Evolutionary conservation across 2,329 filamentous ascomycete genomes (phyloP).

Genomic region (Aspergillus ochraceoroseus): DNA sequence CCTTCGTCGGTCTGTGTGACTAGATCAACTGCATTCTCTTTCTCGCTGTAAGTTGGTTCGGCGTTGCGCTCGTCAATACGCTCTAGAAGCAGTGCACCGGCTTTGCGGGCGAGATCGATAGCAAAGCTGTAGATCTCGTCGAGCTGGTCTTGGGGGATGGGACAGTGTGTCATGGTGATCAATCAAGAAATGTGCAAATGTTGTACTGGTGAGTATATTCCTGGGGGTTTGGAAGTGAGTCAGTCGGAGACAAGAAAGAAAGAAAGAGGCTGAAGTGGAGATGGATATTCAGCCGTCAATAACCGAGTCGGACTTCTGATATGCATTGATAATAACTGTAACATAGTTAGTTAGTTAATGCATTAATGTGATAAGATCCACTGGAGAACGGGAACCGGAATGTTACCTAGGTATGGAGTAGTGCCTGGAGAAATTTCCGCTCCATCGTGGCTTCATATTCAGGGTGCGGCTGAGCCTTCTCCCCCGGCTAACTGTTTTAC

Average conservation of each 20-base stretch:
- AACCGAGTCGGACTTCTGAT: slow-evolving; percentile 8
- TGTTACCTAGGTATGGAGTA: no score
- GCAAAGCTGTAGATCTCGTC: slow-evolving; percentile 66
- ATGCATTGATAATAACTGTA: no score
- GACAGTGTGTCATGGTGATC: slow-evolving; percentile 6
- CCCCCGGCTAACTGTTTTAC: slow-evolving; percentile 8
- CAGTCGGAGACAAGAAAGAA: slow-evolving; percentile 3
- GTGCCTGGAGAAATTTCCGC: no score
- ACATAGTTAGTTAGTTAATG: no score
- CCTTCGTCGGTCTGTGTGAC: slow-evolving; percentile 72
- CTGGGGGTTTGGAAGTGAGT: slow-evolving; percentile 1
- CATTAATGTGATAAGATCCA: no score
- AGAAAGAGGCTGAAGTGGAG: slow-evolving; percentile 1
- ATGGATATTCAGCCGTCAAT: slow-evolving; percentile 4
- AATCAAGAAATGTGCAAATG: no score
- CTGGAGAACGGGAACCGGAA: no score
- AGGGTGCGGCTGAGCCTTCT: slow-evolving; percentile 12
- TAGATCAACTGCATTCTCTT: slow-evolving; percentile 70
- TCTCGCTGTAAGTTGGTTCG: slow-evolving; percentile 53
- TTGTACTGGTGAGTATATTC: no score
- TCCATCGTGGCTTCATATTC: no score
- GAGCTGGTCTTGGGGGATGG: slow-evolving; percentile 45
- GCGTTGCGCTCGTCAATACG: slow-evolving; percentile 56
- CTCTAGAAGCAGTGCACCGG: slow-evolving; percentile 62
- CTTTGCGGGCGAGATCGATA: slow-evolving; percentile 63